phyloP scores from a whole-genome alignment of 345 rosid species.

The Populus pruinosa region DNA sequence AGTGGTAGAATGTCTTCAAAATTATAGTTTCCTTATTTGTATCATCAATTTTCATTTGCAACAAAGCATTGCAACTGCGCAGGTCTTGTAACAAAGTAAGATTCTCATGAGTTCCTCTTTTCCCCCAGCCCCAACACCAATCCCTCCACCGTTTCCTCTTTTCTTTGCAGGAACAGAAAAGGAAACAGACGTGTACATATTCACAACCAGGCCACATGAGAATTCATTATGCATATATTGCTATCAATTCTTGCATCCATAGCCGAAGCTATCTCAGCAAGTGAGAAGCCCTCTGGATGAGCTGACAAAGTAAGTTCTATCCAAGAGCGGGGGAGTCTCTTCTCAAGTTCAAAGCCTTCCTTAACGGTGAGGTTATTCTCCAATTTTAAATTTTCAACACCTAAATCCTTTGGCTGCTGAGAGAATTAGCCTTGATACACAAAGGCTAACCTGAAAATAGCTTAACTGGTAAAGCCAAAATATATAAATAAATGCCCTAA shows the following conservation, averaged over 20 bases:
- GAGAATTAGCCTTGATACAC: not conserved
- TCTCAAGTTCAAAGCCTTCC: not conserved
- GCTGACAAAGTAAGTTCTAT: no score
- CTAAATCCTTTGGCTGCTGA: not conserved
- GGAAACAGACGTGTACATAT: not conserved
- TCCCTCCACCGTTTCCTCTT: not conserved
- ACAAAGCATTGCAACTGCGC: not conserved
- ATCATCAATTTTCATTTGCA: not conserved
- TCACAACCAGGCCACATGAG: not conserved
- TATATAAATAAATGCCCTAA: not conserved
- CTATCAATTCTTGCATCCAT: not conserved
- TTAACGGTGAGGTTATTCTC: not conserved
- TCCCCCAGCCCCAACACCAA: not conserved
- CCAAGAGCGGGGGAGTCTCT: no score
- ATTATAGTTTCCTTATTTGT: not conserved
- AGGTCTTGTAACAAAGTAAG: conserved; percentile 9
- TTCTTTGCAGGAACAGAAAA: not conserved
- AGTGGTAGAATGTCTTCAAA: conserved; percentile 20
- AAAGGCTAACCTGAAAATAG: not conserved
- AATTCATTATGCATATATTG: not conserved
- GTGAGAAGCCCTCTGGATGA: not conserved
- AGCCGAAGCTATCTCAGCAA: not conserved
- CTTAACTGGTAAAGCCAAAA: not conserved
- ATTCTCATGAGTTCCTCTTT: not conserved
- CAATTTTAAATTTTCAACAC: not conserved